phyloP scores from a whole-genome alignment of 176 grass and related monocot genomes.

The Ensete glaucum region DNA sequence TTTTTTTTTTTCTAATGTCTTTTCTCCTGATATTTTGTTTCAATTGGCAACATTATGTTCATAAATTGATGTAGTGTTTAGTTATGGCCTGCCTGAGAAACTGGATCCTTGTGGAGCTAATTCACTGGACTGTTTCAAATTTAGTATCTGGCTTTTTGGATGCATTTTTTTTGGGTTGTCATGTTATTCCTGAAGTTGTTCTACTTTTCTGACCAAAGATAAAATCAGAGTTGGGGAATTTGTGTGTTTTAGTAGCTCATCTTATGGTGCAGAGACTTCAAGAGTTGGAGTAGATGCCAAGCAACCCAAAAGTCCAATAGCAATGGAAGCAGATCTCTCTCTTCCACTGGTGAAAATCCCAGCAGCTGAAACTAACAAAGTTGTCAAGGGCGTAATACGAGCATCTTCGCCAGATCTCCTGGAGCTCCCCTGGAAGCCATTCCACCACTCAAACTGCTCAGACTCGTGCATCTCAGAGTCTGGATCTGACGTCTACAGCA shows the following conservation, averaged over 20 bases:
- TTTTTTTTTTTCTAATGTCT: too few species aligned
- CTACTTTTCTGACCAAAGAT: too few species aligned
- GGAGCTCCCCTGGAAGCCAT: constrained; percentile 68
- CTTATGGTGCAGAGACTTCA: constrained; percentile 27
- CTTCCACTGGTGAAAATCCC: constrained; percentile 74
- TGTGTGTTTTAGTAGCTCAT: constrained; percentile 13
- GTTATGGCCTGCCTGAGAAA: too few species aligned
- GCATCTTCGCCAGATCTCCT: constrained; percentile 68
- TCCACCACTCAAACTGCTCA: constrained; percentile 80
- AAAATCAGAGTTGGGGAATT: too few species aligned
- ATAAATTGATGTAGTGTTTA: too few species aligned
- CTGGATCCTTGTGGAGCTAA: too few species aligned
- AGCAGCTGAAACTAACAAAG: constrained; percentile 41
- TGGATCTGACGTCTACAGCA: constrained; percentile 83
- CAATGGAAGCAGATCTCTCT: constrained; percentile 35
- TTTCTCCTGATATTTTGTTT: too few species aligned
- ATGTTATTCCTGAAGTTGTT: too few species aligned
- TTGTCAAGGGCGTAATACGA: constrained; percentile 56
- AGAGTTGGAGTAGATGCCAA: constrained; percentile 36
- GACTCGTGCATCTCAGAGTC: constrained; percentile 84
- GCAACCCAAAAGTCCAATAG: constrained; percentile 28
- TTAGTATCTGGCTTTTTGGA: too few species aligned
- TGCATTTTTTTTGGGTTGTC: too few species aligned
- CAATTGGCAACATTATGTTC: too few species aligned
- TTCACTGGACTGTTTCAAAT: too few species aligned